A percentile compares a stretch with the other conserved stretches of the same genome.
Conservation (phyloP, 345 rosid genomes). For the Eucalyptus sideroxylon region DNA sequence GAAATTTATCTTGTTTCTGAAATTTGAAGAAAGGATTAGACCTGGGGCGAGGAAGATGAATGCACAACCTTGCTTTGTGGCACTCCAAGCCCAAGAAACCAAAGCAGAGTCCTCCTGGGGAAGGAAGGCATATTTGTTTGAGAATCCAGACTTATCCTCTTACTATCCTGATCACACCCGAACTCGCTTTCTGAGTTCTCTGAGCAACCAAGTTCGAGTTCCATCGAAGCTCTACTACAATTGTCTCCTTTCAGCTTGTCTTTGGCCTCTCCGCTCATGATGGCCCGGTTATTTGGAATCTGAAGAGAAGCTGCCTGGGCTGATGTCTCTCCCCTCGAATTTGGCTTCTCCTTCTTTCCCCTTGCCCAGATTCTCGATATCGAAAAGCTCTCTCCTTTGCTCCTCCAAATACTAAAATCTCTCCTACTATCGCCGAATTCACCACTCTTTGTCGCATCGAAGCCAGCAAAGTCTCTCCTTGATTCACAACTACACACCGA, state of each 20-base stretch:
- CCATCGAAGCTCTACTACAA: background rate
- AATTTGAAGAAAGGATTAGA: slow-evolving; percentile 11
- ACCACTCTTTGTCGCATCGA: slow-evolving; percentile 4
- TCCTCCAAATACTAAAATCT: background rate
- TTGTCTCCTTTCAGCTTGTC: background rate
- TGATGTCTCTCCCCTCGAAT: slow-evolving; percentile 20
- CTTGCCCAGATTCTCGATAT: slow-evolving; percentile 84
- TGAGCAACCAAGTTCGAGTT: slow-evolving; percentile 13
- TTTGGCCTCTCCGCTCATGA: background rate
- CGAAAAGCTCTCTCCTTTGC: slow-evolving; percentile 59
- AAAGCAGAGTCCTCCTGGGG: slow-evolving; percentile 85
- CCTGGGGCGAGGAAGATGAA: slow-evolving; percentile 38
- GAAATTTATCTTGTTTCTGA: background rate
- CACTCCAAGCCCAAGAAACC: slow-evolving; percentile 80
- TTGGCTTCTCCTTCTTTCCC: slow-evolving; percentile 51
- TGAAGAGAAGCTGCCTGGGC: slow-evolving; percentile 61
- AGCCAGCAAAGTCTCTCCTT: slow-evolving; percentile 36
- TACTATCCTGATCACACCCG: slow-evolving; percentile 28
- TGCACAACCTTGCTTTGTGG: slow-evolving; percentile 93
- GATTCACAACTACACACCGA: slow-evolving; percentile 62
- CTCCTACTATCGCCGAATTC: background rate
- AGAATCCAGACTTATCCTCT: slow-evolving; percentile 20
- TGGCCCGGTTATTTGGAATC: slow-evolving; percentile 15
- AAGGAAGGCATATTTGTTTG: slow-evolving; percentile 66
- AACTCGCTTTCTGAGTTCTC: slow-evolving; percentile 9